These are phyloP conservation scores for Datura wrightii DNA, from an alignment of 257 asterid genomes.

Conservation along the genomic window DNA sequence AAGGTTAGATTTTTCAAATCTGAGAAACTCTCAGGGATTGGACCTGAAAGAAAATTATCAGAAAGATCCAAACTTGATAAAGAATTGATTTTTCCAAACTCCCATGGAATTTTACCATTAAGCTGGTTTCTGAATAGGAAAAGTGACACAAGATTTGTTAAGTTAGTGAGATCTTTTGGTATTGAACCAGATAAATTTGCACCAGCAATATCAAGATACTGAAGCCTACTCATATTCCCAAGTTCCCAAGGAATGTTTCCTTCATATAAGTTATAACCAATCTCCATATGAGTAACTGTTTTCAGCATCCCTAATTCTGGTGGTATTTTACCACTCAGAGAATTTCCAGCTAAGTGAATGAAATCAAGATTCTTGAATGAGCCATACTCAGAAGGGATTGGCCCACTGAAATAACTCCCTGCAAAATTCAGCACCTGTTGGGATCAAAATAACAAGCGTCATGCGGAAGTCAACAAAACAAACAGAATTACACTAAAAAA, in stretches of 20 bases:
- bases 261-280: slow-evolving; percentile 81
- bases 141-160: slow-evolving; percentile 80
- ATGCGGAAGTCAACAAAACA: not conserved
- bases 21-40: slow-evolving; percentile 80
- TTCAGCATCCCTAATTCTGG: slow-evolving; percentile 68
- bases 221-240: slow-evolving; percentile 76
- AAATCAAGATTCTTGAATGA: slow-evolving; percentile 64
- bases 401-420: slow-evolving; percentile 94
- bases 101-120: slow-evolving; percentile 67
- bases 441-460: not conserved
- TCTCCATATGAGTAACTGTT: slow-evolving; percentile 85
- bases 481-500: not conserved
- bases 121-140: slow-evolving; percentile 81
- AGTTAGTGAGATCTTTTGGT: slow-evolving; percentile 66
- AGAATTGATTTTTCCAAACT: slow-evolving; percentile 57
- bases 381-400: slow-evolving; percentile 83
- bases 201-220: slow-evolving; percentile 90
- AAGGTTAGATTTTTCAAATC: slow-evolving; percentile 68
- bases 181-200: slow-evolving; percentile 84
- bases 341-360: slow-evolving; percentile 91
- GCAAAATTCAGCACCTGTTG: slow-evolving; percentile 72
- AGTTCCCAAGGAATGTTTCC: slow-evolving; percentile 89
- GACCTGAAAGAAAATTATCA: slow-evolving; percentile 78
- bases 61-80: slow-evolving; percentile 98
- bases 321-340: slow-evolving; percentile 68